Evolutionary conservation across 169 alveolate genomes (phyloP).

Genomic region (Neospora caninum): DNA sequence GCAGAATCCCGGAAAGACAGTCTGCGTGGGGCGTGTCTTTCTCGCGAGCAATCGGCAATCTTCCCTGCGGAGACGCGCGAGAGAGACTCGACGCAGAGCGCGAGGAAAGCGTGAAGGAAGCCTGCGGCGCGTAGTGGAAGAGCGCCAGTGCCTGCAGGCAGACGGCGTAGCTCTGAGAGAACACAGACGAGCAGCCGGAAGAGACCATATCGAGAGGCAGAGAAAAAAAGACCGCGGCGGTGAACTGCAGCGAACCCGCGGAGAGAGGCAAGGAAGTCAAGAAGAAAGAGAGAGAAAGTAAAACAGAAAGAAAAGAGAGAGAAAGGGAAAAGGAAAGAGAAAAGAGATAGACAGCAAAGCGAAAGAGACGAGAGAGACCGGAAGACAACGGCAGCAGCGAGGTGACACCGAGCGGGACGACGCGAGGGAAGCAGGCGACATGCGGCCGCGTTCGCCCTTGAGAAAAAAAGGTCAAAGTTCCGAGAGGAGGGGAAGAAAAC

Average conservation of each 20-base stretch:
- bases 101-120: neutral
- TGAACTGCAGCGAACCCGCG: no score
- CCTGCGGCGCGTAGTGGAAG: constrained; percentile 3
- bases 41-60: neutral
- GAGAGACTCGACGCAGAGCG: neutral
- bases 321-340: neutral
- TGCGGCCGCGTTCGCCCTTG: no score
- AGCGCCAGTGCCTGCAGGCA: constrained; percentile 16
- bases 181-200: neutral
- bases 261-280: neutral
- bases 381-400: no score
- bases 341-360: neutral
- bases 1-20: neutral
- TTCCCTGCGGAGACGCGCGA: neutral
- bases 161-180: neutral
- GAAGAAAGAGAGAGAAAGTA: neutral
- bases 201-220: no score
- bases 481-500: no score
- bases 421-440: no score
- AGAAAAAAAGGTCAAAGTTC: no score
- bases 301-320: neutral
- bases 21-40: neutral
- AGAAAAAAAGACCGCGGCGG: no score
- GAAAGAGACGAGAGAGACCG: no score
- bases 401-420: no score